These are phyloP conservation scores for Aspergillus spinulosporus DNA, from an alignment of 2,329 filamentous ascomycete genomes.

Conservation along the genomic window DNA sequence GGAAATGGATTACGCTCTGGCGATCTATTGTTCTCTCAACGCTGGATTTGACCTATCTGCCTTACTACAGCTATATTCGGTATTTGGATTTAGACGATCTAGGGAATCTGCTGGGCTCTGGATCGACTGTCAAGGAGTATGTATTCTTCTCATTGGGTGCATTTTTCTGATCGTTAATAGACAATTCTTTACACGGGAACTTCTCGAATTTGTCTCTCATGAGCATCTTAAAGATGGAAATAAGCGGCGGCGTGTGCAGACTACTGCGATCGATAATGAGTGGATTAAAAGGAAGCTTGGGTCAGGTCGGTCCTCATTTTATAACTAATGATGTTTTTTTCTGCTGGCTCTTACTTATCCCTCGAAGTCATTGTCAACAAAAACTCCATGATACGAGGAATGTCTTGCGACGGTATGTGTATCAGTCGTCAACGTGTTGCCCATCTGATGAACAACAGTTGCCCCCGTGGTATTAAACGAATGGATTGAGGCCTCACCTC, in stretches of 20 bases:
- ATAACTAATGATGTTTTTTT: not conserved
- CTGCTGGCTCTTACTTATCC: constrained; percentile 8
- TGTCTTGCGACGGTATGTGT: constrained; percentile 54
- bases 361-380: constrained; percentile 48
- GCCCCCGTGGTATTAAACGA: constrained; percentile 53
- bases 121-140: constrained; percentile 58
- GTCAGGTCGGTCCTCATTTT: constrained; percentile 40
- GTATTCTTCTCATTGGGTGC: constrained; percentile 19
- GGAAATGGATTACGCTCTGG: constrained; percentile 66
- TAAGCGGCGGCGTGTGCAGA: constrained; percentile 27
- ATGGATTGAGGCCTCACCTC: constrained; percentile 61
- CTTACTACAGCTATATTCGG: constrained; percentile 69
- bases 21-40: constrained; percentile 67
- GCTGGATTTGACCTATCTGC: constrained; percentile 60
- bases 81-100: constrained; percentile 65
- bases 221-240: constrained; percentile 23
- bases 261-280: constrained; percentile 27
- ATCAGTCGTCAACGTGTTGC: not conserved
- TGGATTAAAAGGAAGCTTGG: constrained; percentile 52
- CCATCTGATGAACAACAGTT: constrained; percentile 36
- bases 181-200: constrained; percentile 54
- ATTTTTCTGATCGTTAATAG: constrained; percentile 27
- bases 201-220: constrained; percentile 30
- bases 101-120: constrained; percentile 59
- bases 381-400: constrained; percentile 58